A percentile compares a stretch with the other conserved stretches of the same genome.
These are phyloP conservation scores for Acanthamoeba divionensis DNA, from an alignment of 208 protist species.

Conservation along the genomic window DNA sequence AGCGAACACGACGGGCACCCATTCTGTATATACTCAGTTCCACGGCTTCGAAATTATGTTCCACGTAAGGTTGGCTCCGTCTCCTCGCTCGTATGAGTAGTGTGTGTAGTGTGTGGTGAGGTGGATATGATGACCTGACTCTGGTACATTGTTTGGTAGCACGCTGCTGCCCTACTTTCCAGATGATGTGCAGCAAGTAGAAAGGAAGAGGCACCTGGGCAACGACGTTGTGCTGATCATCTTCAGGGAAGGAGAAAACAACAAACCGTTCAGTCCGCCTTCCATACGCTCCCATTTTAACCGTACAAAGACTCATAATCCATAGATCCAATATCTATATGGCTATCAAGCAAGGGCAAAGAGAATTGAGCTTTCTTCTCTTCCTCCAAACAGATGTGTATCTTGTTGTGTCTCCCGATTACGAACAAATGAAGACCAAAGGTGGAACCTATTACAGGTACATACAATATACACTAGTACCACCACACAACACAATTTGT, in stretches of 20 bases:
- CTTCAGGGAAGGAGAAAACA: constrained; percentile 53
- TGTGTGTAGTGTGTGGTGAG: too few relatives aligned
- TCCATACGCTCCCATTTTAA: constrained; percentile 31
- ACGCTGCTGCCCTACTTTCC: constrained; percentile 68
- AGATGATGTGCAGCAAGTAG: constrained; percentile 71
- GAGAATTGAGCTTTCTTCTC: background rate
- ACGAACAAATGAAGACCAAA: background rate
- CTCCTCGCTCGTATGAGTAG: too few relatives aligned
- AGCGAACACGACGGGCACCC: constrained; percentile 51
- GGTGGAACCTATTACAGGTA: background rate
- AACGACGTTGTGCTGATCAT: constrained; percentile 69
- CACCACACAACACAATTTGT: too few relatives aligned
- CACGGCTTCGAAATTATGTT: constrained; percentile 58
- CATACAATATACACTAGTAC: too few relatives aligned
- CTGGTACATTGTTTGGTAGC: too few relatives aligned
- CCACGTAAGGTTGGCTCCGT: too few relatives aligned
- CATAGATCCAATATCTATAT: background rate
- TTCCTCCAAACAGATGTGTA: background rate
- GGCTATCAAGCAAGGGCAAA: background rate
- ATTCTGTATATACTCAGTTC: constrained; percentile 41
- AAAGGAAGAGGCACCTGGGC: constrained; percentile 67
- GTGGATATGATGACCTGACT: too few relatives aligned
- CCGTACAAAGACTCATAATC: background rate
- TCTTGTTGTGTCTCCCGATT: background rate
- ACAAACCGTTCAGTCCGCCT: constrained; percentile 2